A percentile compares a stretch with the other conserved stretches of the same genome.
Conservation (phyloP, 208 protist species). For the Wallacemonas sp. region DNA sequence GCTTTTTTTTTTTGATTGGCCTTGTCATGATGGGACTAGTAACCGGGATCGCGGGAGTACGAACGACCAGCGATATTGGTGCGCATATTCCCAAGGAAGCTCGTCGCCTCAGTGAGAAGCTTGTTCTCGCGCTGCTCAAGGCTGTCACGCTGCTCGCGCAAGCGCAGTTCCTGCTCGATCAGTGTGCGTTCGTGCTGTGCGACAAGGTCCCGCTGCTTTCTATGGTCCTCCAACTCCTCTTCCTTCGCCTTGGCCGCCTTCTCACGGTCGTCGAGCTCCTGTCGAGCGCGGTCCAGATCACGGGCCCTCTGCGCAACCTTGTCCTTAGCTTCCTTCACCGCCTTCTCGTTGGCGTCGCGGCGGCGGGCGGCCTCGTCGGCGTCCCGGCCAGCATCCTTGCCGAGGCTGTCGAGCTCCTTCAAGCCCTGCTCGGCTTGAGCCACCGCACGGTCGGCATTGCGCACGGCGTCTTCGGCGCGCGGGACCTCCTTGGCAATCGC, state of each 20-base stretch:
- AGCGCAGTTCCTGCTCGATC: conserved; percentile 88
- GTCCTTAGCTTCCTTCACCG: conserved; percentile 68
- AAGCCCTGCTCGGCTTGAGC: conserved; percentile 55
- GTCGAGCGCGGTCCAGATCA: conserved; percentile 64
- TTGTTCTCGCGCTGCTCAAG: conserved; percentile 87
- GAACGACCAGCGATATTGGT: conserved; percentile 43
- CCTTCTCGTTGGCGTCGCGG: conserved; percentile 63
- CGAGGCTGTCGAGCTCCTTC: conserved; percentile 79
- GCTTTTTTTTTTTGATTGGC: not conserved
- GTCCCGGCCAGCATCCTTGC: conserved; percentile 77
- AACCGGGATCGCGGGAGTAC: conserved; percentile 64
- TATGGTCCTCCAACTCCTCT: conserved; percentile 76
- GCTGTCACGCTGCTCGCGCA: conserved; percentile 86
- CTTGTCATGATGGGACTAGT: too few relatives aligned
- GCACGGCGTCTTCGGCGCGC: conserved; percentile 77
- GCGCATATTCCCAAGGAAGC: conserved; percentile 82
- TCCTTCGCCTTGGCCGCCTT: conserved; percentile 67
- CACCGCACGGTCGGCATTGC: conserved; percentile 68
- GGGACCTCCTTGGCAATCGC: conserved; percentile 68
- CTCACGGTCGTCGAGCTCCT: conserved; percentile 69
- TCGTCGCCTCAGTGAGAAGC: conserved; percentile 82
- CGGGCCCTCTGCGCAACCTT: conserved; percentile 41
- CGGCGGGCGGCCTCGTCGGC: conserved; percentile 78
- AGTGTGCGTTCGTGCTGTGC: conserved; percentile 86
- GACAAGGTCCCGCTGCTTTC: conserved; percentile 75